A percentile compares a stretch with the other conserved stretches of the same genome.
These are phyloP conservation scores for Allium cepa DNA, from an alignment of 106 monocot species.

Conservation along the genomic window DNA sequence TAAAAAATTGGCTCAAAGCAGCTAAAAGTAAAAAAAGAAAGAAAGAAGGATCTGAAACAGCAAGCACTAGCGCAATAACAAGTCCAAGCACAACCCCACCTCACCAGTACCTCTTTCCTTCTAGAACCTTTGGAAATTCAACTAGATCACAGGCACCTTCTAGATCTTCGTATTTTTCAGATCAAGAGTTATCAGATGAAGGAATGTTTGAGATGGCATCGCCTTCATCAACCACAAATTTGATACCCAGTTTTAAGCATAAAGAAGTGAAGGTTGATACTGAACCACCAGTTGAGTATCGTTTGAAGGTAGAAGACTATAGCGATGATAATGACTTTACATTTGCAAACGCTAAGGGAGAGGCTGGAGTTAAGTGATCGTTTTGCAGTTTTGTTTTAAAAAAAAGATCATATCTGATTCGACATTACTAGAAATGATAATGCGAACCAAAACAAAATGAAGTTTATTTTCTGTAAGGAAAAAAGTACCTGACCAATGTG, in stretches of 20 bases:
- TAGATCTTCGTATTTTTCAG: constrained; percentile 1
- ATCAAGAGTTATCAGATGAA: constrained; percentile 12
- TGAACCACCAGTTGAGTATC: not conserved
- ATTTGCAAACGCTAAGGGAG: not conserved
- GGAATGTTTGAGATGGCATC: not conserved
- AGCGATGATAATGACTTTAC: constrained; percentile 5
- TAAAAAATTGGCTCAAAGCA: constrained; percentile 50
- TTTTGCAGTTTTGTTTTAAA: too few relatives aligned
- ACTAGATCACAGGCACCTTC: too few relatives aligned
- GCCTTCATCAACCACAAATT: not conserved
- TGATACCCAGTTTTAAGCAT: constrained; percentile 18
- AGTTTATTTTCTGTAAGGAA: too few relatives aligned
- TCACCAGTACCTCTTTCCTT: constrained; percentile 1
- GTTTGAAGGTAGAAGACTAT: not conserved
- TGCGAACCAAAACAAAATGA: too few relatives aligned
- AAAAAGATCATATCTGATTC: too few relatives aligned
- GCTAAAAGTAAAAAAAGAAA: constrained; percentile 26
- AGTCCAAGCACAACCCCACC: constrained; percentile 19
- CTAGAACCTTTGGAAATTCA: too few relatives aligned
- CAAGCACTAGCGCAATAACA: constrained; percentile 11
- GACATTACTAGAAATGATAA: too few relatives aligned
- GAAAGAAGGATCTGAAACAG: constrained; percentile 15
- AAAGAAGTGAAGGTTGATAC: not conserved
- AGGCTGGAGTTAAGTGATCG: not conserved
- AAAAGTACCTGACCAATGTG: too few relatives aligned